Evolutionary conservation across 1,139 yeast species (phyloP).

Genomic region (Sugiyamaella paludigena): DNA sequence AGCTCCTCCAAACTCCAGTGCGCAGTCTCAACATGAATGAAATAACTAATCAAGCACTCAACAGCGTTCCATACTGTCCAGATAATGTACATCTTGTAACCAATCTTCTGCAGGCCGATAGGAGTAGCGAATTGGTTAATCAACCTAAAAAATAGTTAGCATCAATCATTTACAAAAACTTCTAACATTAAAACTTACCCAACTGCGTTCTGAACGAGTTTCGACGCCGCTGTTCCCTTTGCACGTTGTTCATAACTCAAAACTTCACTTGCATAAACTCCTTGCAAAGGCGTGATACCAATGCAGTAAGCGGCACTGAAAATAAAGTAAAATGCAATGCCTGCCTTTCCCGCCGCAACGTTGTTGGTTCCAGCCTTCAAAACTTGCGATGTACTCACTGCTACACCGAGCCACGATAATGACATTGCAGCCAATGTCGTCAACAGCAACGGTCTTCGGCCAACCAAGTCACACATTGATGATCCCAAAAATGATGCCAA

Average conservation of each 20-base stretch:
- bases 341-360: slow-evolving; percentile 18
- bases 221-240: slow-evolving; percentile 32
- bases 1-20: too few relatives aligned
- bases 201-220: slow-evolving; percentile 26
- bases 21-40: too few relatives aligned
- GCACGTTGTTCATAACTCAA: slow-evolving; percentile 39
- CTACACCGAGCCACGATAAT: slow-evolving; percentile 21
- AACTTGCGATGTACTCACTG: slow-evolving; percentile 19
- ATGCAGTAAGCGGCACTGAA: slow-evolving; percentile 20
- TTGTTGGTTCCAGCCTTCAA: slow-evolving; percentile 3
- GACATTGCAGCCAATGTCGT: slow-evolving; percentile 15
- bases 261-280: slow-evolving; percentile 38
- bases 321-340: slow-evolving; percentile 24
- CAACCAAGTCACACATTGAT: slow-evolving; percentile 15
- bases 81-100: slow-evolving; percentile 38
- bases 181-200: too few relatives aligned
- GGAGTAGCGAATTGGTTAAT: slow-evolving; percentile 53
- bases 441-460: slow-evolving; percentile 20
- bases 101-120: slow-evolving; percentile 55
- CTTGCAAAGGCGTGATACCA: slow-evolving; percentile 25
- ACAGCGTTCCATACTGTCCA: too few relatives aligned
- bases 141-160: too few relatives aligned
- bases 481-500: slow-evolving; percentile 19
- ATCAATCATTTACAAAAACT: too few relatives aligned
- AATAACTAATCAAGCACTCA: too few relatives aligned